Percentiles rank a stretch among this genome's conserved stretches.
Conservation (phyloP, 2,329 filamentous ascomycete genomes). For the Trichoderma atroviride region DNA sequence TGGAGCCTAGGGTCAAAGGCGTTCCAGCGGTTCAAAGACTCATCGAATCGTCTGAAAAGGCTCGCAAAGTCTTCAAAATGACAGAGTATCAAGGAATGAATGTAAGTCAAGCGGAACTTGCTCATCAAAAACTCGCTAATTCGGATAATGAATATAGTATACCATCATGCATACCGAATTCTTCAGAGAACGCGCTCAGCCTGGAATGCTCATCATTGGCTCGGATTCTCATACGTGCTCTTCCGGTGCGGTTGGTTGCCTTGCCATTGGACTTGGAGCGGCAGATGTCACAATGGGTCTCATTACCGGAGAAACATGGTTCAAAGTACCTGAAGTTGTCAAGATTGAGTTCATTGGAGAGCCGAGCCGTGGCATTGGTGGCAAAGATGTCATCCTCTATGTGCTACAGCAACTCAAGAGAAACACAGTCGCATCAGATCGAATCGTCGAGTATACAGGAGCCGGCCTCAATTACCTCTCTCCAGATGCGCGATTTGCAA, state of each 20-base stretch:
- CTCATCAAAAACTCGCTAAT: background rate
- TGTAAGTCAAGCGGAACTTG: conserved; percentile 48
- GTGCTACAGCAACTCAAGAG: conserved; percentile 47
- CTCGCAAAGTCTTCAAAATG: conserved; percentile 22
- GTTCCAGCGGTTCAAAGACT: conserved; percentile 41
- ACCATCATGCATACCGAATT: conserved; percentile 53
- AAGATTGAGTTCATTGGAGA: conserved; percentile 45
- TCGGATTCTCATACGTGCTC: conserved; percentile 52
- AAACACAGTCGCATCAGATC: conserved; percentile 49
- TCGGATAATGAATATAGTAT: conserved; percentile 26
- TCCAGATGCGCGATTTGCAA: conserved; percentile 49
- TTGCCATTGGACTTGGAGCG: conserved; percentile 50
- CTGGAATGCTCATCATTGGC: conserved; percentile 48
- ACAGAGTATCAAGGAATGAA: conserved; percentile 37
- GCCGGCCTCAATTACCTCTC: conserved; percentile 44
- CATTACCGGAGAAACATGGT: conserved; percentile 51
- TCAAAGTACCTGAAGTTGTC: conserved; percentile 48
- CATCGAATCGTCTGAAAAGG: conserved; percentile 41
- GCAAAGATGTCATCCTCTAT: conserved; percentile 51
- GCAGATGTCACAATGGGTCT: conserved; percentile 50
- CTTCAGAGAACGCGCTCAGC: conserved; percentile 46
- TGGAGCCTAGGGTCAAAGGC: conserved; percentile 48
- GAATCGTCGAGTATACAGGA: conserved; percentile 50
- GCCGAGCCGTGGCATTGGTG: conserved; percentile 43
- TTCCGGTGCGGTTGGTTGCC: conserved; percentile 44